These are phyloP conservation scores for Pichia kluyveri DNA, from an alignment of 805 yeast genomes.

Conservation along the genomic window DNA sequence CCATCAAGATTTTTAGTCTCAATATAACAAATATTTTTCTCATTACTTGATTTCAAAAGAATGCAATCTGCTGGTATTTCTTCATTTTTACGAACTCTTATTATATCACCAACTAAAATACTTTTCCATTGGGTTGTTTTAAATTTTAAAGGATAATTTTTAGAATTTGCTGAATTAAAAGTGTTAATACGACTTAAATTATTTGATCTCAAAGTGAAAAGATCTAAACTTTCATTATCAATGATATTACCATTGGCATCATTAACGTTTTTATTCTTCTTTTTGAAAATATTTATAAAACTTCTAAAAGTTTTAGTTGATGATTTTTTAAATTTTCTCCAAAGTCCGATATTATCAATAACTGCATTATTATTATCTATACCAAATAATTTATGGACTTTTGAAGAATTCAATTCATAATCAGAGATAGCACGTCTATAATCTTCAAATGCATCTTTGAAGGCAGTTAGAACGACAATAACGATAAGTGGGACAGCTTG, in stretches of 20 bases:
- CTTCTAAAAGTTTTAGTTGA: conserved; percentile 27
- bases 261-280: conserved; percentile 4
- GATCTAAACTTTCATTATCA: conserved; percentile 1
- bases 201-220: conserved; percentile 1
- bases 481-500: conserved; percentile 78
- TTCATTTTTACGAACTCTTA: conserved; percentile 63
- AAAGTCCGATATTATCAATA: conserved; percentile 43
- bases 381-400: conserved; percentile 48
- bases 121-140: conserved; percentile 47
- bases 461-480: conserved; percentile 64
- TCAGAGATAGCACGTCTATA: conserved; percentile 57
- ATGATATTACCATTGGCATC: not conserved
- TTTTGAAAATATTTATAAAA: conserved; percentile 6
- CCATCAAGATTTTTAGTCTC: conserved; percentile 70
- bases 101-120: conserved; percentile 63
- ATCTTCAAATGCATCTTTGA: conserved; percentile 74
- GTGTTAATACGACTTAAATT: not conserved
- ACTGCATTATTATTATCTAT: conserved; percentile 50
- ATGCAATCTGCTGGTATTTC: conserved; percentile 74
- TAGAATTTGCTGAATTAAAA: conserved; percentile 14
- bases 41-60: conserved; percentile 55
- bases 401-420: conserved; percentile 57
- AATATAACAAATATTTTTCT: conserved; percentile 56
- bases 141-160: conserved; percentile 24
- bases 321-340: conserved; percentile 63